Base-by-base conservation (phyloP, 805 yeast genomes). In the Hagleromyces aurorensis region DNA sequence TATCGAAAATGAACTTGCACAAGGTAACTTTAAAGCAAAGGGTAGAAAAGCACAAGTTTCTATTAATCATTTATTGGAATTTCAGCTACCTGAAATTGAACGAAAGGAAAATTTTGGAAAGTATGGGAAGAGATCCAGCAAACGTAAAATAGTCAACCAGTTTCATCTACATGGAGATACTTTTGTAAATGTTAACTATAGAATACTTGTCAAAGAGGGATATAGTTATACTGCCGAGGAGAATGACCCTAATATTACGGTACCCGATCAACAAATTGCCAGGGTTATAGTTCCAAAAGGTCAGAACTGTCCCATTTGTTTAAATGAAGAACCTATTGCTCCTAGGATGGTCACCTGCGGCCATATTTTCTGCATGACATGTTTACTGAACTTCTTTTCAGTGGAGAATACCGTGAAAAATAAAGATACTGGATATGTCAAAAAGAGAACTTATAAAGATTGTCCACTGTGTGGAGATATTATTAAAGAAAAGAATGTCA, bases 301-400 rank as follows among this genome's bases (percentile, higher is more conserved):
- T 1, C 78, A 78, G 42, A 75, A 77, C 21, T 91, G 99, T 51
- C 97, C 98, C 0, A 89, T 91, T 16, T 91, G 99, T 53, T 62
- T 91, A 9, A 69, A 78, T 18, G 93, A 84, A 29, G 77, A 75
- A 9, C 82, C 91, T 9, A 71, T 81, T 11, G 96, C 96, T 0
- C 96, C 98, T 2, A 64, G 97, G 32, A 93, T 91, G 97, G 76
- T 85, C 16, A 69, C 76, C 8, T 91, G 99, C 61, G 98, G 99
- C 4, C 99, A 91, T 51, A 69, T 86, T 10, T 73, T 91, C 48
- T 91, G 99, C 50, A 66, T 73, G 32, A 73, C 86, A 9, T 91
- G 99, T 54, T 56, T 89, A 17, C 54, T 86, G 32, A 71, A 86
- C 25, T 72, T 82, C 45, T 60, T 84, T 25, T 39, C 51, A 11